phyloP scores from a whole-genome alignment of 352 stramenopile genomes.

The Phytophthora sojae region DNA sequence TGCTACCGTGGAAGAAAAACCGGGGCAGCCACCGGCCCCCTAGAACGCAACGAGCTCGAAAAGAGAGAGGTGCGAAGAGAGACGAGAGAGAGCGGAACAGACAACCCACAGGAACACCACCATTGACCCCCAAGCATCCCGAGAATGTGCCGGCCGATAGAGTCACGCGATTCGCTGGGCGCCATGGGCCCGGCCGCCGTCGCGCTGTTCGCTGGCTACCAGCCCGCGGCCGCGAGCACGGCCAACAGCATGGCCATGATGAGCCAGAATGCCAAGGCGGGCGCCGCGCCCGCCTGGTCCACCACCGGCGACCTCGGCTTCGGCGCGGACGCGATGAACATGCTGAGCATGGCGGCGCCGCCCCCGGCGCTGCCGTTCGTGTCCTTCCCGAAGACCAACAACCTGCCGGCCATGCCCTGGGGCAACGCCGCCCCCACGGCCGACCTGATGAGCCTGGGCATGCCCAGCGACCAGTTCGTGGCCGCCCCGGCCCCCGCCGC shows the following conservation, averaged over 20 bases:
- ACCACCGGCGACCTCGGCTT: constrained; percentile 39
- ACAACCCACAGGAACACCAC: constrained; percentile 36
- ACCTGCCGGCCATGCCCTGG: constrained; percentile 64
- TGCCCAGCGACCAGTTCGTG: constrained; percentile 52
- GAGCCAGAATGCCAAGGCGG: constrained; percentile 41
- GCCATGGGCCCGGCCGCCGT: constrained; percentile 77
- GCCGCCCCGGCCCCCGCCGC: constrained; percentile 10
- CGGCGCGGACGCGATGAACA: constrained; percentile 54
- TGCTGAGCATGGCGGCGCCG: constrained; percentile 68
- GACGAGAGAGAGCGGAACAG: constrained; percentile 26
- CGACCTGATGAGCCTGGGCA: constrained; percentile 52
- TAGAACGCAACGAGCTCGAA: constrained; percentile 43
- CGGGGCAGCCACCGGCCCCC: constrained; percentile 3
- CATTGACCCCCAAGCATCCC: constrained; percentile 18
- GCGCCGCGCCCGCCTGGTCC: constrained; percentile 34
- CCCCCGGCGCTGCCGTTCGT: constrained; percentile 74
- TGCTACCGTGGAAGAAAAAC: constrained; percentile 30
- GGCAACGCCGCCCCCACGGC: constrained; percentile 25
- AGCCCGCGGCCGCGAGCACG: constrained; percentile 56
- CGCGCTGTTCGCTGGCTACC: constrained; percentile 81
- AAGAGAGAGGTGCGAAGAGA: constrained; percentile 29
- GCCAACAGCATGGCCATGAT: constrained; percentile 46
- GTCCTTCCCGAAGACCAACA: constrained; percentile 65
- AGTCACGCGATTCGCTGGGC: constrained; percentile 84
- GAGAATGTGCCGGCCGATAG: constrained; percentile 85